phyloP scores from a whole-genome alignment of 129 eudicot species.

The Heracleum sosnowskyi region DNA sequence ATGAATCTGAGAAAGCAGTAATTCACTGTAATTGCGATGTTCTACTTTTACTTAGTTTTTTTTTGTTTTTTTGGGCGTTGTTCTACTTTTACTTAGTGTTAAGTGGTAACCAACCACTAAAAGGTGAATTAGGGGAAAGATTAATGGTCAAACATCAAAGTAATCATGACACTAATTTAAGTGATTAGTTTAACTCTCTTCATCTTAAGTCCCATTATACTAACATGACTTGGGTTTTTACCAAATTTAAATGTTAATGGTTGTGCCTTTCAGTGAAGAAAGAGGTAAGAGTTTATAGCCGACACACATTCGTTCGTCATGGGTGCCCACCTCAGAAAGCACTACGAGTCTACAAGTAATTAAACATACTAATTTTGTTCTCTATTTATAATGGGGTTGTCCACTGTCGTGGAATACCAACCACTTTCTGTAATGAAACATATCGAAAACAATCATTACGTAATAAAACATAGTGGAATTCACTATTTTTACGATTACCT shows the following conservation, averaged over 20 bases:
- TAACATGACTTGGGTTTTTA: background rate
- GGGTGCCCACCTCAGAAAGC: slow-evolving; percentile 10
- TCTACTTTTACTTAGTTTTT: too few relatives aligned
- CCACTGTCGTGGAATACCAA: too few relatives aligned
- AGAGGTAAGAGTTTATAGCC: slow-evolving; percentile 5
- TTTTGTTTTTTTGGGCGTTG: too few relatives aligned
- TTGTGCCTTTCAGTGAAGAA: background rate
- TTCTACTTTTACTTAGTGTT: background rate
- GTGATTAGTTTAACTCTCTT: slow-evolving; percentile 9
- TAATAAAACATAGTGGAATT: too few relatives aligned
- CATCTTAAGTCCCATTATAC: slow-evolving; percentile 9
- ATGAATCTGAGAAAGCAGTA: too few relatives aligned
- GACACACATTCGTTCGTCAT: slow-evolving; percentile 17
- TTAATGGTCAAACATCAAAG: slow-evolving; percentile 18
- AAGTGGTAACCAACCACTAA: background rate
- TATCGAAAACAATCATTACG: too few relatives aligned
- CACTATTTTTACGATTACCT: too few relatives aligned
- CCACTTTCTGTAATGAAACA: too few relatives aligned
- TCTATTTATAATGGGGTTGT: too few relatives aligned
- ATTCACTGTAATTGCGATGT: too few relatives aligned
- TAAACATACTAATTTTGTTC: background rate
- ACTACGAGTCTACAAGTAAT: too few relatives aligned
- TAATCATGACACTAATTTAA: slow-evolving; percentile 17
- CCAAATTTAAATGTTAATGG: background rate
- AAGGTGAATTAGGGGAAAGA: background rate